Base-by-base conservation (phyloP, 2,329 filamentous ascomycete species). In the Aspergillus sp. region DNA sequence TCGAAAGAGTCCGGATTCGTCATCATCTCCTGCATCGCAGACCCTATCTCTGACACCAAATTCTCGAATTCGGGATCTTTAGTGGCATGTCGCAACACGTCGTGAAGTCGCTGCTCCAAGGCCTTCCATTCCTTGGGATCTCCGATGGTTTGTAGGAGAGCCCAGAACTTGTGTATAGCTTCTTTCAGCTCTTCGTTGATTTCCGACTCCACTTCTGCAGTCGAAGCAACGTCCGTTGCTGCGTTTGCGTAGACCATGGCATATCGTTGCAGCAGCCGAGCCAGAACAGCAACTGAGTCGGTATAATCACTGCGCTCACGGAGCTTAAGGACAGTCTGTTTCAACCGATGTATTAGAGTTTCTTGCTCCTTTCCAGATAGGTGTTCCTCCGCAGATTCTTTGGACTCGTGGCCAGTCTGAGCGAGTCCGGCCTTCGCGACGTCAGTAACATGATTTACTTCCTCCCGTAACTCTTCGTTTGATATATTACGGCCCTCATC, bases 1-100 rank as follows among this genome's bases (percentile, higher is more conserved):
- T 93, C 89, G 67, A 96, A 90, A 74, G 96, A 97, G 4, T 87
- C 83, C 0, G 93, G 93, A 61, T 97, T 89, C 0, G 87, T 95
- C 42, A 98, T 78, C 72, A 97, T 87, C 61, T 89, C 87, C 68
- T 96, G 89, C 4, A 96, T 74, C 4, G 89, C 85, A 54, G 87
- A 85, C 11, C 89, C 89, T 30, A 93, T 78, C 46, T 96, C 86
- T 20, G 82, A 82, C 70, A 96, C 84, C 24, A 96, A 77, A 13
- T 86, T 79, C 66, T 97, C 91, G 59, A 96, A 95, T 53, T 95
- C 86, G 0, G 90, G 89, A 65, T 96, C 91, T 34, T 86, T 87
- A 58, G 88, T 80, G 3, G 89, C 86, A 69, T 96, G 89, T 46
- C 86, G 83, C 68, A 96, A 75, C 40, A 97, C 83, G 47, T 85